Evolutionary conservation across 2,329 filamentous ascomycete genomes (phyloP).

Genomic region (Bipolaris bicolor): DNA sequence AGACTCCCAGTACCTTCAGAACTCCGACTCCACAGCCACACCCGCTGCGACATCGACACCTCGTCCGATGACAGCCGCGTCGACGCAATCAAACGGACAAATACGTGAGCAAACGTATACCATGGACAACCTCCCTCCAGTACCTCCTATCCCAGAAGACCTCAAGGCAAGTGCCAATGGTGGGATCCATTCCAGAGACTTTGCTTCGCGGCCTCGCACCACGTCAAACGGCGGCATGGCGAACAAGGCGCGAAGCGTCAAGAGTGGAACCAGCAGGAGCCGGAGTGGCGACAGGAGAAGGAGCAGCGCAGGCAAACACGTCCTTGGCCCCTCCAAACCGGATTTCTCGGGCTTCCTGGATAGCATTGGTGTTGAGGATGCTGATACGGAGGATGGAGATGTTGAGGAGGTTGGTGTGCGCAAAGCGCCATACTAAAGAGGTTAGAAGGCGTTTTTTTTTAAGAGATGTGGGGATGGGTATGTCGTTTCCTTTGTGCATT

Average conservation of each 20-base stretch:
- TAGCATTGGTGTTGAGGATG: constrained; percentile 41
- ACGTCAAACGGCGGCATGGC: constrained; percentile 26
- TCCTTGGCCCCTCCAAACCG: constrained; percentile 20
- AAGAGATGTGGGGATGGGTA: neutral
- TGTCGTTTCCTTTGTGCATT: neutral
- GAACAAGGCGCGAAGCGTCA: constrained; percentile 36
- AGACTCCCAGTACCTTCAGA: neutral
- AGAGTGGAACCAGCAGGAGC: constrained; percentile 28
- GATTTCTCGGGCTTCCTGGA: constrained; percentile 45
- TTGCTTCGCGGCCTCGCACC: constrained; percentile 29
- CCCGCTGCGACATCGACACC: constrained; percentile 35
- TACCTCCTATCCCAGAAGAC: constrained; percentile 42
- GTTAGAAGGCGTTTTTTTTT: neutral
- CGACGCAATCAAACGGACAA: constrained; percentile 15
- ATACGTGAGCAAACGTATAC: constrained; percentile 17
- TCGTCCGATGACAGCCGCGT: constrained; percentile 18
- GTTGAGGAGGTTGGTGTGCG: constrained; percentile 20
- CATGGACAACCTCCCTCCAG: constrained; percentile 35
- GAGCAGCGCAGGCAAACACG: constrained; percentile 14
- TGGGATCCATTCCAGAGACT: constrained; percentile 14
- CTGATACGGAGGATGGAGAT: constrained; percentile 10
- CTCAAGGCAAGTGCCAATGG: constrained; percentile 22
- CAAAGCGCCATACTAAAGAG: constrained; percentile 37
- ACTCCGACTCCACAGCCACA: constrained; percentile 13
- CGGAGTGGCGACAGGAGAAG: constrained; percentile 28